Base-by-base conservation (phyloP, 2,329 filamentous ascomycete species). In the Rhinocladiella similis region DNA sequence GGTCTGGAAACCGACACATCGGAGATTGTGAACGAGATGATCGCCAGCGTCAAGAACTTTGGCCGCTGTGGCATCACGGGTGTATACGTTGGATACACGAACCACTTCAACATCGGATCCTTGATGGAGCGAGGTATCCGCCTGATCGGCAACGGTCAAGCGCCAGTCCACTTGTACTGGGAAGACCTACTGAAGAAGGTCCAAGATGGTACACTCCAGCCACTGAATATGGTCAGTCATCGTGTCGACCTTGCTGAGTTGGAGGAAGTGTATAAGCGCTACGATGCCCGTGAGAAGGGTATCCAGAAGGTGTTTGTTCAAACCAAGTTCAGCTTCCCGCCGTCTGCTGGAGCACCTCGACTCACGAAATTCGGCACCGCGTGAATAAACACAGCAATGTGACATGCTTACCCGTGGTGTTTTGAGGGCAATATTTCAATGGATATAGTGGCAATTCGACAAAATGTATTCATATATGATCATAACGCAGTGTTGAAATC, bases 51-150 rank as follows among this genome's bases (percentile, higher is more conserved):
- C 25, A 72, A 85, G 12, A 78, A 72, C 13, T 82, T 79, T 33
- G 75, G 91, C 3, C 80, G 89, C 5, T 86, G 85, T 53, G 90
- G 91, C 19, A 80, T 96, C 55, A 95, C 90, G 0, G 90, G 90
- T 52, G 83, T 85, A 10, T 86, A 86, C 66, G 81, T 82, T 36
- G 83, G 82, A 27, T 85, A 77, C 68, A 90, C 87, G 19, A 91
- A 91, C 72, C 87, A 90, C 71, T 90, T 93, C 78, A 90, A 90
- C 73, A 86, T 93, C 64, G 90, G 91, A 9, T 86, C 89, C 0
- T 69, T 95, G 13, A 95, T 95, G 90, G 85, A 95, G 74, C 85
- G 89, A 29, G 90, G 90, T n/a, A 84, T 95, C 63, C 86, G 89
- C 1, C 81, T 96, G 43, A 91, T 85, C 62, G 83, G 84, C 41